A percentile compares a stretch with the other conserved stretches of the same genome.
These are phyloP conservation scores for Infundibulicybe gibba DNA, from an alignment of 768 basidiomycete species.

Conservation along the genomic window DNA sequence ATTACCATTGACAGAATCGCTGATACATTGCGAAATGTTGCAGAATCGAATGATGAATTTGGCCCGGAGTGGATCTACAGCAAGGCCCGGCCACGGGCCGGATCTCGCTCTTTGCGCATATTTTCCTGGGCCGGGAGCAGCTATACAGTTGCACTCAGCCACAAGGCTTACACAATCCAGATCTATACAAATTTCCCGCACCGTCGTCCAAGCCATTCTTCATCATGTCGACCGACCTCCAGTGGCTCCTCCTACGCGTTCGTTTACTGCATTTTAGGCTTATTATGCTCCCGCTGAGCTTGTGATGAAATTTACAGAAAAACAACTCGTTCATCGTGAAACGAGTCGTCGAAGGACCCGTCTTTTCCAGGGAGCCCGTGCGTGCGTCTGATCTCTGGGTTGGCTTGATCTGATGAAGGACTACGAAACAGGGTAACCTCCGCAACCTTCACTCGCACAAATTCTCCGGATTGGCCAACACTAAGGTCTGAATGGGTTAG, in stretches of 20 bases:
- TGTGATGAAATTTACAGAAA: conserved; percentile 41
- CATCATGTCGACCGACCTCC: conserved; percentile 85
- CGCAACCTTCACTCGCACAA: conserved; percentile 88
- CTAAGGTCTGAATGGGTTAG: conserved; percentile 51
- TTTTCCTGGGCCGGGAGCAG: conserved; percentile 20
- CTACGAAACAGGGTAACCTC: conserved; percentile 67
- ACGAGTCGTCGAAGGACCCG: conserved; percentile 63
- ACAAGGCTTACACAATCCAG: conserved; percentile 21
- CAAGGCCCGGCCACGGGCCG: too few species aligned
- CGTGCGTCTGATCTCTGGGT: conserved; percentile 20
- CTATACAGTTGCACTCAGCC: conserved; percentile 40
- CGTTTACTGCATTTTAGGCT: conserved; percentile 24
- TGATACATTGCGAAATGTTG: too few species aligned
- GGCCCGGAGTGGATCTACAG: too few species aligned
- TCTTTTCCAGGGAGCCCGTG: conserved; percentile 85
- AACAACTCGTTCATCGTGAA: conserved; percentile 87
- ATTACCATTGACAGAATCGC: too few species aligned
- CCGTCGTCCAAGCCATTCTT: conserved; percentile 9
- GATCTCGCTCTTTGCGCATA: neutral
- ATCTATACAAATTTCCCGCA: conserved; percentile 10
- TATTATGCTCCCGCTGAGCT: neutral
- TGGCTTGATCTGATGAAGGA: conserved; percentile 1
- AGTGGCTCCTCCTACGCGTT: conserved; percentile 91
- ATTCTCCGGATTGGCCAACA: conserved; percentile 85
- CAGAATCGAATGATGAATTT: too few species aligned